Evolutionary conservation across 2,329 filamentous ascomycete genomes (phyloP).

Genomic region (Aspergillus proliferans): DNA sequence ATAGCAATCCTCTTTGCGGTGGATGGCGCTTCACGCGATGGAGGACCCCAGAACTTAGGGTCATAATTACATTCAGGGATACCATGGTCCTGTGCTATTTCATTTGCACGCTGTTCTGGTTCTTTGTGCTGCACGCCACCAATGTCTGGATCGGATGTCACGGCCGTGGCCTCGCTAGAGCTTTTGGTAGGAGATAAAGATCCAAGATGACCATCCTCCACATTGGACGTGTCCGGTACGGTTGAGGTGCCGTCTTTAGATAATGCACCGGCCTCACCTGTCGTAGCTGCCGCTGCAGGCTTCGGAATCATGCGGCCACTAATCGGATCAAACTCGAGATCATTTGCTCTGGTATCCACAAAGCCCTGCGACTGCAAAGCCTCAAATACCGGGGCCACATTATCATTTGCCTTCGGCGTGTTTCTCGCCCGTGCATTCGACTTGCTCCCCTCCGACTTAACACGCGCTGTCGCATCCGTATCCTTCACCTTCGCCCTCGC

Average conservation of each 20-base stretch:
- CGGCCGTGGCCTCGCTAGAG: background rate
- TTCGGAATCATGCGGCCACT: constrained; percentile 34
- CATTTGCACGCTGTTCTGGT: background rate
- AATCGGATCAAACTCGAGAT: constrained; percentile 37
- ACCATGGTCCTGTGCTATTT: background rate
- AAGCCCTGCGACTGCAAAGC: background rate
- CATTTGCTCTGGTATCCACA: background rate
- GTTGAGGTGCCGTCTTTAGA: background rate
- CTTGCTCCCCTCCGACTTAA: background rate
- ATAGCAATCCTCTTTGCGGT: background rate
- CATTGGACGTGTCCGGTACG: background rate
- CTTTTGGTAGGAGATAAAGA: background rate
- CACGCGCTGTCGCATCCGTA: constrained; percentile 2
- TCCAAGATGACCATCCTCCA: background rate
- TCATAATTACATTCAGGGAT: background rate
- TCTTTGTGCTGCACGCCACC: background rate
- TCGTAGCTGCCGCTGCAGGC: background rate
- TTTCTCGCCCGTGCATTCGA: background rate
- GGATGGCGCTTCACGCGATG: background rate
- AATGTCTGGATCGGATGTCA: background rate
- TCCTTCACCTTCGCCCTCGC: background rate
- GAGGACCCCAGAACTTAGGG: too few relatives aligned
- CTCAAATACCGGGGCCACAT: too few relatives aligned
- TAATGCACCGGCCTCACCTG: background rate
- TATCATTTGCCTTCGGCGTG: too few relatives aligned